Evolutionary conservation across 2,329 filamentous ascomycete genomes (phyloP).

Genomic region (Gnomoniopsis sp.): DNA sequence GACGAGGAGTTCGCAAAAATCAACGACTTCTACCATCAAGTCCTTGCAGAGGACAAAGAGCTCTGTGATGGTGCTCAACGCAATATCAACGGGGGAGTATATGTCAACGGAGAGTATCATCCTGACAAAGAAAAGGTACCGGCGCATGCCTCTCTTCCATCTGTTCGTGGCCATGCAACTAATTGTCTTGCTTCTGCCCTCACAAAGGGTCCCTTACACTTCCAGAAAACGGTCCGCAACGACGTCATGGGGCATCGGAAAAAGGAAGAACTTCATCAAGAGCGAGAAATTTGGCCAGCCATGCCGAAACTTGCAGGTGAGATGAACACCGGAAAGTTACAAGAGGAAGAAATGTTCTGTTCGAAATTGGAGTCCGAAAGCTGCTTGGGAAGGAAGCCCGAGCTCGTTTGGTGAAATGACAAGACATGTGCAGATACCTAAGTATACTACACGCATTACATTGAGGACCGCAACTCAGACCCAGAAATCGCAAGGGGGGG

Average conservation of each 20-base stretch:
- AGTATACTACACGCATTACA: too few relatives aligned
- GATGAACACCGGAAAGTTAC: constrained; percentile 7
- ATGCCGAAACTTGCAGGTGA: neutral
- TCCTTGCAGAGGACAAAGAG: constrained; percentile 49
- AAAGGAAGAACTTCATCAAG: constrained; percentile 4
- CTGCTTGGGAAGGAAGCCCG: constrained; percentile 2
- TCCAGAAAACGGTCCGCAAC: constrained; percentile 11
- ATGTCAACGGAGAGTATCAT: constrained; percentile 49
- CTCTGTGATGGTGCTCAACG: constrained; percentile 46
- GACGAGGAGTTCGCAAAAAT: constrained; percentile 45
- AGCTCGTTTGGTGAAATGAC: constrained; percentile 7
- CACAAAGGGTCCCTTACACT: constrained; percentile 7
- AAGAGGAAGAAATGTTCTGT: constrained; percentile 13
- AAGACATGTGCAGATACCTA: too few relatives aligned
- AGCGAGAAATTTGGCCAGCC: constrained; percentile 13
- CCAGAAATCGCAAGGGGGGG: too few relatives aligned
- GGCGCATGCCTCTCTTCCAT: fast-evolving
- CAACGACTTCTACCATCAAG: constrained; percentile 46
- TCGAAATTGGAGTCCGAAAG: constrained; percentile 13
- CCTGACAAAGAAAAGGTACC: constrained; percentile 45
- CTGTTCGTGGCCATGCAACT: neutral
- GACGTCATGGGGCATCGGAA: constrained; percentile 10
- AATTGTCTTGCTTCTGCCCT: too few relatives aligned
- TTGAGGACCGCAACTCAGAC: too few relatives aligned
- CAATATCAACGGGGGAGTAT: constrained; percentile 49